phyloP scores from a whole-genome alignment of 2,329 filamentous ascomycete species.

The Fonsecaea erecta region DNA sequence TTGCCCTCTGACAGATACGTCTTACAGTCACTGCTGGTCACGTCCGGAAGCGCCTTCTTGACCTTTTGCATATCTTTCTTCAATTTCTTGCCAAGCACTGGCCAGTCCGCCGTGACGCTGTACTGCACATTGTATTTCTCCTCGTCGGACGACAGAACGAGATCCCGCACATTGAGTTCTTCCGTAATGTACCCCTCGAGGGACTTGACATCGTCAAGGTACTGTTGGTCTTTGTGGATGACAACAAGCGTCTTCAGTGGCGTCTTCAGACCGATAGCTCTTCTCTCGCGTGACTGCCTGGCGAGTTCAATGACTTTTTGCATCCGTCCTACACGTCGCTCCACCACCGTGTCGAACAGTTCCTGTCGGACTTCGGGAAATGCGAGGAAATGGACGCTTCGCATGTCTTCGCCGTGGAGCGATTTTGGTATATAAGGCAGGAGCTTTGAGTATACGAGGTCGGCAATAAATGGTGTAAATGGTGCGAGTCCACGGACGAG shows the following conservation, averaged over 20 bases:
- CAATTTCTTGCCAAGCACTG: constrained; percentile 91
- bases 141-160: constrained; percentile 84
- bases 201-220: constrained; percentile 83
- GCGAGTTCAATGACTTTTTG: constrained; percentile 93
- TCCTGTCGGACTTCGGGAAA: constrained; percentile 89
- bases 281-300: constrained; percentile 82
- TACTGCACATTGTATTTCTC: constrained; percentile 91
- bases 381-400: constrained; percentile 88
- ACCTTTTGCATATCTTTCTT: constrained; percentile 93
- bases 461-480: constrained; percentile 93
- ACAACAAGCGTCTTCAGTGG: constrained; percentile 88
- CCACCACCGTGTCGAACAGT: constrained; percentile 82
- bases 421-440: constrained; percentile 78
- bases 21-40: constrained; percentile 82
- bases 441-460: constrained; percentile 88
- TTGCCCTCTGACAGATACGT: constrained; percentile 73
- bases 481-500: constrained; percentile 86
- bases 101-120: constrained; percentile 88
- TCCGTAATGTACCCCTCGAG: constrained; percentile 87
- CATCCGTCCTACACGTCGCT: constrained; percentile 87
- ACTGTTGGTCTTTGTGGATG: constrained; percentile 80
- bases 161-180: constrained; percentile 86
- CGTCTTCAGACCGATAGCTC: constrained; percentile 83
- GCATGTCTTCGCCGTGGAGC: constrained; percentile 70
- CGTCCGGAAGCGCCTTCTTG: constrained; percentile 81